These are phyloP conservation scores for Kwoniella heveanensis DNA, from an alignment of 768 basidiomycete genomes.

Conservation along the genomic window DNA sequence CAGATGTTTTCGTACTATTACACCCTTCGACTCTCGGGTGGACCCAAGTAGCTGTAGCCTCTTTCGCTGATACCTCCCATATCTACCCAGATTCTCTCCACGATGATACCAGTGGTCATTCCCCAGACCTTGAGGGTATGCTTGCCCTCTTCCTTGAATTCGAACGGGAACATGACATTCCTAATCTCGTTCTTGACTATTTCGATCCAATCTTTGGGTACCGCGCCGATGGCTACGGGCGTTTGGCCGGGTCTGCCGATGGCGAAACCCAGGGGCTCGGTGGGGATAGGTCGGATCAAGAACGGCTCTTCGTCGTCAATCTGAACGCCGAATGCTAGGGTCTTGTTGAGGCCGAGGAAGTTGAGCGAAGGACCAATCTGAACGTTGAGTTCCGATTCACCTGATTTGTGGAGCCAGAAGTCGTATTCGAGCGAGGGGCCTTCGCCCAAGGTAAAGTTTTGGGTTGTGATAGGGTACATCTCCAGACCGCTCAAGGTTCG, in stretches of 20 bases:
- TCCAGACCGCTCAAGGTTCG: conserved; percentile 66
- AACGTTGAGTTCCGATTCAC: conserved; percentile 29
- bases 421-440: conserved; percentile 68
- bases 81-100: conserved; percentile 45
- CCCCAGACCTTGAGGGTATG: conserved; percentile 45
- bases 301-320: conserved; percentile 30
- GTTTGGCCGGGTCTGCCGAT: conserved; percentile 3
- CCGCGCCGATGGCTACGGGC: conserved; percentile 28
- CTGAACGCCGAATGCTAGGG: conserved; percentile 42
- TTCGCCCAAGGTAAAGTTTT: conserved; percentile 64
- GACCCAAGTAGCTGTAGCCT: conserved; percentile 41
- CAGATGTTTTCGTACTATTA: neutral
- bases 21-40: conserved; percentile 34
- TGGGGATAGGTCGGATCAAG: conserved; percentile 39
- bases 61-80: conserved; percentile 36
- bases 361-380: conserved; percentile 46
- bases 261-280: conserved; percentile 12
- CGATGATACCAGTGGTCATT: conserved; percentile 45
- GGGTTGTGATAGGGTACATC: conserved; percentile 63
- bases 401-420: conserved; percentile 32
- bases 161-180: conserved; percentile 27
- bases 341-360: conserved; percentile 32
- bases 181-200: conserved; percentile 41
- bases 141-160: conserved; percentile 15
- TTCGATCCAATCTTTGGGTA: conserved; percentile 48